Conservation (phyloP, 2,329 filamentous ascomycete genomes). For the Chrysosporium queenslandicum region DNA sequence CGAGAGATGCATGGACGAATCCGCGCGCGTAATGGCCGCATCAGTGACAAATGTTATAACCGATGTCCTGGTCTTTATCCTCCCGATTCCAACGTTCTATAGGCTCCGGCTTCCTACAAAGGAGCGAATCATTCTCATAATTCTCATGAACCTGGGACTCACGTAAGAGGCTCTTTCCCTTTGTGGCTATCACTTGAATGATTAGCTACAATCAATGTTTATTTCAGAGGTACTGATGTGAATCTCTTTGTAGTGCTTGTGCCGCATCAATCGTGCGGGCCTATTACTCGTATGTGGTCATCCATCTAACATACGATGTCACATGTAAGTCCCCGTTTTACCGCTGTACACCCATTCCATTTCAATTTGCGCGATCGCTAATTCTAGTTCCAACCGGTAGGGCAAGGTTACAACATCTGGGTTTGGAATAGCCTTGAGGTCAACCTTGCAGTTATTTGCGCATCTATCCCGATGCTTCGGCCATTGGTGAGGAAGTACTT, state of each 20-base stretch:
- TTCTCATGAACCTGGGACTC: slow-evolving; percentile 18
- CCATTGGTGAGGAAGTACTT: slow-evolving; percentile 16
- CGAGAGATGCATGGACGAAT: slow-evolving; percentile 13
- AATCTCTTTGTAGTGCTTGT: slow-evolving; percentile 12
- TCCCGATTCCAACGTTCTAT: slow-evolving; percentile 18
- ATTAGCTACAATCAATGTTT: too few relatives aligned
- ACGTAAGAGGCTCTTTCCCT: slow-evolving; percentile 6
- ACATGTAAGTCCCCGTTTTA: slow-evolving; percentile 14
- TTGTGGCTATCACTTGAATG: not conserved
- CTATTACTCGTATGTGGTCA: slow-evolving; percentile 14
- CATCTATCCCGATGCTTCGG: slow-evolving; percentile 18
- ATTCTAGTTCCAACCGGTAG: slow-evolving; percentile 6
- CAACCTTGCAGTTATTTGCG: slow-evolving; percentile 21
- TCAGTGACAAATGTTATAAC: slow-evolving; percentile 16
- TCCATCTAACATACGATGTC: slow-evolving; percentile 15
- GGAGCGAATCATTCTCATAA: slow-evolving; percentile 14
- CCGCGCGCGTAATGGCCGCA: slow-evolving; percentile 7
- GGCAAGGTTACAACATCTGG: slow-evolving; percentile 18
- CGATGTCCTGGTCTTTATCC: slow-evolving; percentile 16
- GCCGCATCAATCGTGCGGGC: slow-evolving; percentile 14
- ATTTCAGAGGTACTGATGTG: too few relatives aligned
- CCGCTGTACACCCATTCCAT: not conserved
- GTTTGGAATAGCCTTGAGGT: slow-evolving; percentile 19
- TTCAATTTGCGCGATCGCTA: not conserved
- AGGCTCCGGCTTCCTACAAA: slow-evolving; percentile 15